Evolutionary conservation across 192 early-diverging fungal genomes (phyloP), one percentile per base, ranked within the genome.

Genomic region (Mortierella antarctica): DNA sequence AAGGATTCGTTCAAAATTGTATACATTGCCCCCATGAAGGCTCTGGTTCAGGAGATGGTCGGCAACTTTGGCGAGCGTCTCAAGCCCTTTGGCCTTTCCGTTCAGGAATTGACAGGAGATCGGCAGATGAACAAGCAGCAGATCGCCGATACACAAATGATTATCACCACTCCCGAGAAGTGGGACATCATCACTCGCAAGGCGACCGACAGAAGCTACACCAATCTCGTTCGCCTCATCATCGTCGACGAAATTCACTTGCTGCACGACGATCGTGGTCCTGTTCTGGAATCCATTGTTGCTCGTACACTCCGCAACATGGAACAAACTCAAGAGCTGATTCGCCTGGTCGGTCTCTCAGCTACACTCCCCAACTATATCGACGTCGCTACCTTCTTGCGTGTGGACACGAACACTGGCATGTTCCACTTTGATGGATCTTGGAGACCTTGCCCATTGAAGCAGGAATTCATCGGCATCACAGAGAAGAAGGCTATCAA

Each of bases 21-120:
- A 50, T 99, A 99, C 84, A 92, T 99, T 84, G 98, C 98, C 13
- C 98, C 98, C 15, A 99, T 99, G 98, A 99, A 99, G 75, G 98
- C 98, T 9, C 86, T 99, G 62, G 98, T 98, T n/a, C 92, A 94
- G 52, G 98, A 99, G 89, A 95, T 99, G 94, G 96, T 97, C 9
- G 93, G 91, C 18, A 96, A 96, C 74, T 97, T 99, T 78, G 79
- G 85, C 18, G 73, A 68, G 44, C 90, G 97, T 20, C 84, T 99
- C 21, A 83, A 87, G 56, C 84, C 88, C 15, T 94, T 92, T 73
- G 95, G 95, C 13, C 84, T 99, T 31, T 92, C 87, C 42, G 97
- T 99, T n/a, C 93, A 95, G 8, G 98, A 99, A 87, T 88, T 99
- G 57, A 98, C 97, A 18, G 98, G 98, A 82, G 98, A 99, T 88